phyloP scores from a whole-genome alignment of 2,329 filamentous ascomycete genomes.

The Thielaviopsis cerberus region DNA sequence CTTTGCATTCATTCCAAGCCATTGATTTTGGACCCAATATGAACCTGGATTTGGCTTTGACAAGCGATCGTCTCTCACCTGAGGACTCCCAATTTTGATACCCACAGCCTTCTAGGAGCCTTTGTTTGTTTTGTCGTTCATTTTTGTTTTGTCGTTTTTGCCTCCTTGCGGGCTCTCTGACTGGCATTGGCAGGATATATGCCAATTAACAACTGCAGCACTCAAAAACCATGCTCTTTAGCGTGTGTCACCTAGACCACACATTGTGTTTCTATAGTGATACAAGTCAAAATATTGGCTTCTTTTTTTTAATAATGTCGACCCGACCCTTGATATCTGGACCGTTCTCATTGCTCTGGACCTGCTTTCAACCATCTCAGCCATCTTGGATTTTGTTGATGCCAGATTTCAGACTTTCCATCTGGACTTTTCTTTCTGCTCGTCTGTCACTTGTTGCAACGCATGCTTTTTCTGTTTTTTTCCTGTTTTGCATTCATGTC shows the following conservation, averaged over 20 bases:
- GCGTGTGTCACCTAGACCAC: neutral
- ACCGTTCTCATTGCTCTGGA: neutral
- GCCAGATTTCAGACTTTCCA: neutral
- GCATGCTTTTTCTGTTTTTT: neutral
- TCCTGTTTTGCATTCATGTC: neutral
- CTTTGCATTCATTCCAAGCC: neutral
- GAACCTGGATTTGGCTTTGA: neutral
- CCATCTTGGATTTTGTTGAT: neutral
- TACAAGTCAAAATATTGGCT: neutral
- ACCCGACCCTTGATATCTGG: neutral
- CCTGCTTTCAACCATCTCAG: neutral
- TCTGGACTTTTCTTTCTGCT: neutral
- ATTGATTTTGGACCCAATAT: neutral
- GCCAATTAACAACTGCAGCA: neutral
- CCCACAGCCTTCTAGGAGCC: neutral
- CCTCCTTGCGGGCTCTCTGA: neutral
- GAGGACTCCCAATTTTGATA: neutral
- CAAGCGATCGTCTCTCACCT: neutral
- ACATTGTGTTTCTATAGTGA: neutral
- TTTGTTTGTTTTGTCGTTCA: neutral
- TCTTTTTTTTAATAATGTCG: neutral
- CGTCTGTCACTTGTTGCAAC: neutral
- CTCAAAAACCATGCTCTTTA: neutral
- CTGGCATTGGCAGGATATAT: neutral
- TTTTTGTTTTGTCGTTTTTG: neutral